These are phyloP conservation scores for Colletotrichum lupini DNA, from an alignment of 2,329 filamentous ascomycete species.

Conservation along the genomic window DNA sequence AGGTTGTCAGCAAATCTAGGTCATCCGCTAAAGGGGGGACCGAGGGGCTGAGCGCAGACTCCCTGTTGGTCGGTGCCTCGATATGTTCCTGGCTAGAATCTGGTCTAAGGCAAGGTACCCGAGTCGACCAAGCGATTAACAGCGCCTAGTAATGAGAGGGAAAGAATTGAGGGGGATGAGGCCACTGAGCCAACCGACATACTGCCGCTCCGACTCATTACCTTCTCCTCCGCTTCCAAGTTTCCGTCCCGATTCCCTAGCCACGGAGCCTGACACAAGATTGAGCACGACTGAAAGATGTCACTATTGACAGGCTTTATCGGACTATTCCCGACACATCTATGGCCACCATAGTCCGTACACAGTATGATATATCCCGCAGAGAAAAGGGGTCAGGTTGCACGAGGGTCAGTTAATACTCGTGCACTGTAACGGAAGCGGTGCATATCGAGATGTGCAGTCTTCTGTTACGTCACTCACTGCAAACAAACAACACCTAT, in stretches of 20 bases:
- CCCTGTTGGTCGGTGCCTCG: constrained; percentile 20
- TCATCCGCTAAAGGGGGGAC: neutral
- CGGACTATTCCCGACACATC: constrained; percentile 22
- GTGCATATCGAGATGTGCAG: neutral
- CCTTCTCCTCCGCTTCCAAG: neutral
- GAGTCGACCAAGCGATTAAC: constrained; percentile 12
- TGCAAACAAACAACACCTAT: neutral
- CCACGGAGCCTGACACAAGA: constrained; percentile 1
- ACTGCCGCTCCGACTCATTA: neutral
- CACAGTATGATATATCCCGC: neutral
- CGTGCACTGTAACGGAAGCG: neutral
- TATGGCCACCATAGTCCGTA: neutral
- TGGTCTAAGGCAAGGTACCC: constrained; percentile 29
- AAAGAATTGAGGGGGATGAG: neutral
- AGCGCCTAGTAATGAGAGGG: neutral
- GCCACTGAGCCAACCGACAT: constrained; percentile 8
- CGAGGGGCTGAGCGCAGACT: constrained; percentile 27
- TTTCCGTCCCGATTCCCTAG: neutral
- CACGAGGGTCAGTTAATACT: neutral
- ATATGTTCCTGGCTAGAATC: constrained; percentile 2
- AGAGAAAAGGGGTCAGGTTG: neutral
- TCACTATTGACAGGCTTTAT: constrained; percentile 6
- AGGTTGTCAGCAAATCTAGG: neutral
- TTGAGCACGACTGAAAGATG: constrained; percentile 2
- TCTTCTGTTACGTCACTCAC: neutral